A percentile compares a stretch with the other conserved stretches of the same genome.
These are phyloP conservation scores for Aspergillus clavatus DNA, from an alignment of 2,329 filamentous ascomycete genomes.

Conservation along the genomic window DNA sequence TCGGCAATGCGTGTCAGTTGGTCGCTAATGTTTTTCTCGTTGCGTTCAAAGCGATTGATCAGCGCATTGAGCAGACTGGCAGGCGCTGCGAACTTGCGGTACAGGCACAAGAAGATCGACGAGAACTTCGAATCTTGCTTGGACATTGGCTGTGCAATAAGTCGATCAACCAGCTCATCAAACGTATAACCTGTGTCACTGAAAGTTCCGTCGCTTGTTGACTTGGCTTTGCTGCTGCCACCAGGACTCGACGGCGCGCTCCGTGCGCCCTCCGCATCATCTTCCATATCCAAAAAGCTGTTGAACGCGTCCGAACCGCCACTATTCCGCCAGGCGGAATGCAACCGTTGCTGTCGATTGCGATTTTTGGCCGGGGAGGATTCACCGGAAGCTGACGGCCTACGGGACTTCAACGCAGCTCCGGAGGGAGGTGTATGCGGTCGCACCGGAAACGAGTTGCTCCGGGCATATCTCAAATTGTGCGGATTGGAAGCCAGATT, in stretches of 20 bases:
- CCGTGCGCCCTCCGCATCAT: conserved; percentile 33
- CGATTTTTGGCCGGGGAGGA: conserved; percentile 27
- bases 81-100: conserved; percentile 87
- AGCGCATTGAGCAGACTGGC: conserved; percentile 72
- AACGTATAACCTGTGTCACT: conserved; percentile 40
- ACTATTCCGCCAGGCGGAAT: conserved; percentile 37
- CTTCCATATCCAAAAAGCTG: conserved; percentile 41
- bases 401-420: conserved; percentile 31
- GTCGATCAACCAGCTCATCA: conserved; percentile 77
- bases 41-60: conserved; percentile 56
- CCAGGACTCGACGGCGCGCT: conserved; percentile 27
- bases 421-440: conserved; percentile 43
- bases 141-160: conserved; percentile 75
- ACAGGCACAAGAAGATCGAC: conserved; percentile 84
- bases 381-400: conserved; percentile 27
- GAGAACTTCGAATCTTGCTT: conserved; percentile 86
- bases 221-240: conserved; percentile 26
- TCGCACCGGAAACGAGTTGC: conserved; percentile 46
- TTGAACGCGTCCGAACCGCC: conserved; percentile 40
- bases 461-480: conserved; percentile 44
- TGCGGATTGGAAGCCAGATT: conserved; percentile 31
- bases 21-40: conserved; percentile 67
- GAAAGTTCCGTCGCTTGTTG: conserved; percentile 28
- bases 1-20: conserved; percentile 73
- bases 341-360: conserved; percentile 30